These are phyloP conservation scores for Rutstroemia sp. DNA, from an alignment of 2,329 filamentous ascomycete species.

Conservation along the genomic window DNA sequence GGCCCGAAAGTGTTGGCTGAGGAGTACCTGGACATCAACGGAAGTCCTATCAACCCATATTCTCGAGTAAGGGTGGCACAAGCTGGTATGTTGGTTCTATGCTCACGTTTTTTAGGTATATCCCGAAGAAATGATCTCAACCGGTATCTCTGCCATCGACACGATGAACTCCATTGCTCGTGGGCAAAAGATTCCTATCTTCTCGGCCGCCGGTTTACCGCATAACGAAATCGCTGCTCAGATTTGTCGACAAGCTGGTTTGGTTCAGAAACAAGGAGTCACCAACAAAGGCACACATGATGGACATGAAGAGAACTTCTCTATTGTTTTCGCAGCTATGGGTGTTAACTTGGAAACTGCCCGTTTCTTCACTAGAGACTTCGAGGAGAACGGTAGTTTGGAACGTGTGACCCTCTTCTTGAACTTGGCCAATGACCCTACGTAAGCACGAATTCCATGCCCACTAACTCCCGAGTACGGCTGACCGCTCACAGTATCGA, in stretches of 20 bases:
- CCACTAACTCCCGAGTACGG: background rate
- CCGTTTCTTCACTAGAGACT: slow-evolving; percentile 96
- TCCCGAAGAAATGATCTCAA: slow-evolving; percentile 99
- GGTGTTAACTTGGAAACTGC: slow-evolving; percentile 99
- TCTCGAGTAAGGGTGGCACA: slow-evolving; percentile 62
- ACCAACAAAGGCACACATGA: slow-evolving; percentile 95
- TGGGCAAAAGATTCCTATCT: slow-evolving; percentile 99
- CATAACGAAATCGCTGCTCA: slow-evolving; percentile 99
- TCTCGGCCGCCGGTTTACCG: slow-evolving; percentile 94
- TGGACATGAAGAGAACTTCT: slow-evolving; percentile 98
- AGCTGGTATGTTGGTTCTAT: background rate
- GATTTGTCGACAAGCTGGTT: slow-evolving; percentile 92
- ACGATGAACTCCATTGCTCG: slow-evolving; percentile 98
- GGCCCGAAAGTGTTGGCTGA: slow-evolving; percentile 96
- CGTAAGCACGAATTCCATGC: slow-evolving; percentile 49
- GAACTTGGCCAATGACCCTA: slow-evolving; percentile 98
- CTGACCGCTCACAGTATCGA: slow-evolving; percentile 62
- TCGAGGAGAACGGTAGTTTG: slow-evolving; percentile 98
- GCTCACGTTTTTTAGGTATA: slow-evolving; percentile 59
- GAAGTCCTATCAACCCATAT: slow-evolving; percentile 96
- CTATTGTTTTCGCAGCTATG: slow-evolving; percentile 98
- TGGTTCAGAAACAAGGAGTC: slow-evolving; percentile 69
- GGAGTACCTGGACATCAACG: slow-evolving; percentile 98
- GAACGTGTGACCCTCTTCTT: slow-evolving; percentile 96
- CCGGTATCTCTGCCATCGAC: slow-evolving; percentile 97